Percentiles rank a stretch among this genome's conserved stretches.
Conservation (phyloP, 169 alveolate genomes). For the Plasmodium vinckei region DNA sequence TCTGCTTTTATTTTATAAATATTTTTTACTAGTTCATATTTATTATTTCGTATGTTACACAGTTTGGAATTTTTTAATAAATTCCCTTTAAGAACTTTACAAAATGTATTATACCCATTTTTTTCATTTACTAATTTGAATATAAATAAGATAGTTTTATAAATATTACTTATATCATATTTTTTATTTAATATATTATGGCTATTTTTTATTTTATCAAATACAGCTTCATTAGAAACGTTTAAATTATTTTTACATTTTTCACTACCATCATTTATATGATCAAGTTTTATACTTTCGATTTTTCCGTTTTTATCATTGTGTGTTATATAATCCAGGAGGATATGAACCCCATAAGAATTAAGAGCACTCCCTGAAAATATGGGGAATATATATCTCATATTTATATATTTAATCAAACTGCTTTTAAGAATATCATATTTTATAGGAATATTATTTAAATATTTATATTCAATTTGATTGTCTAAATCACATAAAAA, state of each 20-base stretch:
- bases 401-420: constrained; percentile 16
- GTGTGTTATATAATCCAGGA: constrained; percentile 44
- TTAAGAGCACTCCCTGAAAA: constrained; percentile 73
- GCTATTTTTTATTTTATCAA: neutral
- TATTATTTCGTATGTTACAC: constrained; percentile 50
- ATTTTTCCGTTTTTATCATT: neutral
- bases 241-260: too few relatives aligned
- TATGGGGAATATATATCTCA: constrained; percentile 36
- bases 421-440: constrained; percentile 22
- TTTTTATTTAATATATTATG: neutral
- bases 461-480: constrained; percentile 30
- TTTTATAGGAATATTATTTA: constrained; percentile 37
- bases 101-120: constrained; percentile 66
- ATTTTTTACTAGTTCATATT: constrained; percentile 69
- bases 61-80: constrained; percentile 62
- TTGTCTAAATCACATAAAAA: constrained; percentile 66
- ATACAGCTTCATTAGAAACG: too few relatives aligned
- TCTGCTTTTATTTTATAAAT: constrained; percentile 80
- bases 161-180: neutral
- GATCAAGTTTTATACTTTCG: too few relatives aligned
- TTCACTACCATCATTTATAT: too few relatives aligned
- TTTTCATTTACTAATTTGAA: constrained; percentile 67
- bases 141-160: constrained; percentile 58
- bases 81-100: constrained; percentile 60
- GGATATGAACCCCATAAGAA: constrained; percentile 51